Evolutionary conservation across 1,284 basidiomycete species (phyloP).

Genomic region (Cutaneotrichosporon cyanovorans): DNA sequence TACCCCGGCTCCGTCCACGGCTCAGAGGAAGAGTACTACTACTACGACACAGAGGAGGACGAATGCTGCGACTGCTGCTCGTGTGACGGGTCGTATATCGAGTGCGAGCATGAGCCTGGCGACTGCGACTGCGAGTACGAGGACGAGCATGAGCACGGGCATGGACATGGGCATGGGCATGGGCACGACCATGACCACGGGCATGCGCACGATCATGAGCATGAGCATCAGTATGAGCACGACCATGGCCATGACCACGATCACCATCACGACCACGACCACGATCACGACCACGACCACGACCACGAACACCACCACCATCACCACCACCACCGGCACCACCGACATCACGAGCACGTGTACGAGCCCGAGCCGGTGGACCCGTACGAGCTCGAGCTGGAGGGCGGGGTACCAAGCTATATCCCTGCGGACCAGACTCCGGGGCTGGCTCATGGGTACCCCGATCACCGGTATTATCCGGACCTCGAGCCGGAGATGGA

Average conservation of each 20-base stretch:
- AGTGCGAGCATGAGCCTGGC: conserved; percentile 18
- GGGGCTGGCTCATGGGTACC: neutral
- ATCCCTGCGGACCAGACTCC: too few species aligned
- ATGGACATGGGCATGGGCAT: conserved; percentile 15
- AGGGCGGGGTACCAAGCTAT: too few species aligned
- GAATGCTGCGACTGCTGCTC: conserved; percentile 26
- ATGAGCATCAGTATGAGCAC: conserved; percentile 20
- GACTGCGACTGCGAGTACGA: conserved; percentile 7
- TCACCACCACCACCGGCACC: conserved; percentile 2
- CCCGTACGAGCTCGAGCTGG: neutral
- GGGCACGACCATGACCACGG: conserved; percentile 21
- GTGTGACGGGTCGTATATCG: conserved; percentile 18
- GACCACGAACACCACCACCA: conserved; percentile 4
- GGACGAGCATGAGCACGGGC: conserved; percentile 7
- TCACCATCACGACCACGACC: conserved; percentile 10
- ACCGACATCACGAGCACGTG: neutral
- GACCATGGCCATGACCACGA: conserved; percentile 14
- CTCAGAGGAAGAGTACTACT: conserved; percentile 31
- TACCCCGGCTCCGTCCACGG: conserved; percentile 23
- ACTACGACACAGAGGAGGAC: conserved; percentile 26
- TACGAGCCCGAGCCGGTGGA: neutral
- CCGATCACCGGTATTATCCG: neutral
- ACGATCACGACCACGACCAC: conserved; percentile 5
- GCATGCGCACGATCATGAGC: conserved; percentile 13
- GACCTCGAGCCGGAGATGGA: neutral